Evolutionary conservation across 2,329 filamentous ascomycete species (phyloP), one percentile per base, ranked within the genome.

Genomic region (Trichoderma koningii): DNA sequence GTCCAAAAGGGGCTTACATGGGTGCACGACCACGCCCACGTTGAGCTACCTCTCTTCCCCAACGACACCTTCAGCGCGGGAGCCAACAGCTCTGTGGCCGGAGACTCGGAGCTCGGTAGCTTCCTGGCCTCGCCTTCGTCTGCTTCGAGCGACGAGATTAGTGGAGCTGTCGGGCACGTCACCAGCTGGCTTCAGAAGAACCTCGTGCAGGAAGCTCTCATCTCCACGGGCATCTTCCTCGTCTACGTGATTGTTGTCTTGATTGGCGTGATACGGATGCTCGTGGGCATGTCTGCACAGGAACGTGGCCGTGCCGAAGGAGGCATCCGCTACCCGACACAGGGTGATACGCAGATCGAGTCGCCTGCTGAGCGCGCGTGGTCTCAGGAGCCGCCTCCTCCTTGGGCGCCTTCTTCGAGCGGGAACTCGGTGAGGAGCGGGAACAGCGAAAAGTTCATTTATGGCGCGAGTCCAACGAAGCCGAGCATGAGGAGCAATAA

Each of bases 1-100:
- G 87, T 99, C 69, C 87, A 98, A 75, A 89, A 90, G 73, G 95
- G 90, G 14, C 83, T 98, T n/a, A 96, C 91, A 0, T 99, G 94
- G 94, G 90, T 97, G 12, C 86, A 91, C 71, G 89, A 98, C 70
- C 81, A 98, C 74, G 92, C 95, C 3, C 86, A 95, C 67, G 84
- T 99, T 70, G 81, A 86, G 66, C 89, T 99, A 70, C 95, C 95
- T 0, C 78, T 85, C 61, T 87, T 98, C 67, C 82, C 86, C 28
- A 89, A 91, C 71, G 85, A 97, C 74, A 91, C 90, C 1, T 96
- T 98, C 78, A 94, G 91, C 66, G 80, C 89, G 61, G 93, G 93
- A 48, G 91, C 93, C 64, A 80, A 86, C 38, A 82, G 83, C 52
- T 85, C 83, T 44, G 78, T 89, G 66, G 75, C 78, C 7, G 85